Base-by-base conservation (phyloP, 2,329 filamentous ascomycete species). In the Lachnellula cervina region DNA sequence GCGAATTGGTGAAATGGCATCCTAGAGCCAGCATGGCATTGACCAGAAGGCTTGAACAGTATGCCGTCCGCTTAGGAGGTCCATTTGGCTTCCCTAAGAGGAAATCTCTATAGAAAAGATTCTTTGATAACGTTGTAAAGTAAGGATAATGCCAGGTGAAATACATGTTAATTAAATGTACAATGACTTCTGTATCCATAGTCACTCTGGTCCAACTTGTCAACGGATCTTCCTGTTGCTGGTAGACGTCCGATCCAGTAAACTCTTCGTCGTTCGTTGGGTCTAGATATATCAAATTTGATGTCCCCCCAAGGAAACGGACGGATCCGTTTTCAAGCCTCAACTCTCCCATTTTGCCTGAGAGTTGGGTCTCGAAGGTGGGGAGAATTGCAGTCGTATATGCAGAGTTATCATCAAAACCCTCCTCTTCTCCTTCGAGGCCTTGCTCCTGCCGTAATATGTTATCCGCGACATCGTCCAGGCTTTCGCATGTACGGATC, bases 61-160 rank as follows among this genome's bases (percentile, higher is more conserved):
- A 93, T 6, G 86, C 79, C 0, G 84, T 88, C 45, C 75, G 75
- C 54, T 75, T 82, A 67, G 70, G 73, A 21, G 67, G 67, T 7
- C 77, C 72, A 1, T 76, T 76, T 4, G 82, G 81, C 59, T 80
- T 84, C 0, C 94, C 93, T 14, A 80, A 80, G 45, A 87, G 71
- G 65, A 96, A 97, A 69, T 97, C 92, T 43, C 87, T 81, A 68
- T 89, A 92, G 69, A 99, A 97, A 34, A 96, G 76, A 38, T 80
- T 84, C 70, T 90, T 95, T 13, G 92, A 93, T 6, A 97, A 77
- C 0, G 89, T 94, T 4, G 91, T 93, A 71, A 97, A 99, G 73
- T 94, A 97, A 17, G 91, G 87, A 71, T 97, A 97, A 72, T 97
- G 94, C 88, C 93, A 97, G 65, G 86, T 90, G 74, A 97, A 97